Percentiles rank a stretch among this genome's conserved stretches.
Conservation (phyloP, 2,329 filamentous ascomycete species). For the Gliomastix tumulicola region DNA sequence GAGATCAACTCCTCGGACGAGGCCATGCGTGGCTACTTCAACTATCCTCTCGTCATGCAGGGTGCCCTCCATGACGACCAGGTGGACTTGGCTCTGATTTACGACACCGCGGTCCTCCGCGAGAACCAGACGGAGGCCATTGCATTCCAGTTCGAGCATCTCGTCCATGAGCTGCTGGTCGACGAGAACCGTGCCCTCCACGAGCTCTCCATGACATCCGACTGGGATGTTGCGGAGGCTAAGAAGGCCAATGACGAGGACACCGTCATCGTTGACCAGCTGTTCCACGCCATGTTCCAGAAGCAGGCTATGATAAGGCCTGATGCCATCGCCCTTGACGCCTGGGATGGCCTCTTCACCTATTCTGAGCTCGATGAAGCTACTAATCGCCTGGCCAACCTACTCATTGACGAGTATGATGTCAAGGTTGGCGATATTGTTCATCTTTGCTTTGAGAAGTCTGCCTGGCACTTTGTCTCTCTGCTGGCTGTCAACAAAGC, state of each 20-base stretch:
- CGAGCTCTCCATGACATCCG: background rate
- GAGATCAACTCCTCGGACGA: background rate
- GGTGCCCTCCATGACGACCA: background rate
- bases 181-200: background rate
- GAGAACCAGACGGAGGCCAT: constrained; percentile 1
- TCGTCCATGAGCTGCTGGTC: constrained; percentile 1
- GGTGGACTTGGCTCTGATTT: constrained; percentile 1
- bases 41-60: constrained; percentile 3
- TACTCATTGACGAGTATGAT: background rate
- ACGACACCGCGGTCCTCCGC: background rate
- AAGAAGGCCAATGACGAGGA: background rate
- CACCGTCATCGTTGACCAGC: background rate
- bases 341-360: constrained; percentile 3
- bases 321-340: constrained; percentile 1
- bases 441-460: constrained; percentile 4
- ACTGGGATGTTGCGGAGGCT: background rate
- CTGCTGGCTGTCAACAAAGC: constrained; percentile 5
- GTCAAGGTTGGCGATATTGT: background rate
- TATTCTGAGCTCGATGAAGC: constrained; percentile 3
- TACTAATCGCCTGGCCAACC: background rate
- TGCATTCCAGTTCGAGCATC: background rate
- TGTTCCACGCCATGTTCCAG: constrained; percentile 2
- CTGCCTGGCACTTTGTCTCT: constrained; percentile 1
- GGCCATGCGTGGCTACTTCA: constrained; percentile 1
- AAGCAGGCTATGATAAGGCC: background rate